These are phyloP conservation scores for Dichotomocladium elegans DNA, from an alignment of 371 early-diverging fungal genomes.

Conservation along the genomic window DNA sequence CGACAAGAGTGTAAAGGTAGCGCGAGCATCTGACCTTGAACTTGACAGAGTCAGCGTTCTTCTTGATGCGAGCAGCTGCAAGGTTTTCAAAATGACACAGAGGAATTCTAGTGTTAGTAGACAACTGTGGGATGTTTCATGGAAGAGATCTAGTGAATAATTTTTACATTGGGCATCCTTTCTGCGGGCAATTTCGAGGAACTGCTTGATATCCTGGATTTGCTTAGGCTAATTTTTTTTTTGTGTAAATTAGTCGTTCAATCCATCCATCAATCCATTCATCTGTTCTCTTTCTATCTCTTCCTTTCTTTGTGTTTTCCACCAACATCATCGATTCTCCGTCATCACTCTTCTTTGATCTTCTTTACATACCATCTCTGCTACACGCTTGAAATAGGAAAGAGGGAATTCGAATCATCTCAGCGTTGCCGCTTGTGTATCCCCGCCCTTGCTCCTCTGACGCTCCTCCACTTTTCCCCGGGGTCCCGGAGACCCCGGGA, in stretches of 20 bases:
- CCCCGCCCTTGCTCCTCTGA: too few relatives aligned
- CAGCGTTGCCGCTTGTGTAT: too few relatives aligned
- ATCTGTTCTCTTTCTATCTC: background rate
- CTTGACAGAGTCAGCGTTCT: slow-evolving; percentile 93
- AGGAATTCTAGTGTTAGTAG: too few relatives aligned
- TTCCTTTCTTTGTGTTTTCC: background rate
- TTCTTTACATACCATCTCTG: background rate
- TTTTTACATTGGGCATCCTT: slow-evolving; percentile 87
- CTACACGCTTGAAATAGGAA: background rate
- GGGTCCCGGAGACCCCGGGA: too few relatives aligned
- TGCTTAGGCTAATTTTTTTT: too few relatives aligned
- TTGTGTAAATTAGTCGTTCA: too few relatives aligned
- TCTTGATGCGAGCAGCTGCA: slow-evolving; percentile 92
- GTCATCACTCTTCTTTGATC: too few relatives aligned
- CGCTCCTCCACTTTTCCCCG: too few relatives aligned
- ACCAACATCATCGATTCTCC: background rate
- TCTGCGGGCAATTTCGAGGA: slow-evolving; percentile 93
- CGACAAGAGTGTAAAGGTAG: slow-evolving; percentile 96
- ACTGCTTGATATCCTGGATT: slow-evolving; percentile 96
- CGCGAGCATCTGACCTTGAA: slow-evolving; percentile 98
- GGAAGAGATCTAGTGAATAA: background rate
- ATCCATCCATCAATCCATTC: slow-evolving; percentile 1
- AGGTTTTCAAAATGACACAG: too few relatives aligned
- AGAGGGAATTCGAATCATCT: too few relatives aligned
- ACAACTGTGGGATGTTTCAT: too few relatives aligned